A percentile compares a stretch with the other conserved stretches of the same genome.
Evolutionary conservation across 2,329 filamentous ascomycete genomes (phyloP).

Genomic region (Talaromyces verruculosus): DNA sequence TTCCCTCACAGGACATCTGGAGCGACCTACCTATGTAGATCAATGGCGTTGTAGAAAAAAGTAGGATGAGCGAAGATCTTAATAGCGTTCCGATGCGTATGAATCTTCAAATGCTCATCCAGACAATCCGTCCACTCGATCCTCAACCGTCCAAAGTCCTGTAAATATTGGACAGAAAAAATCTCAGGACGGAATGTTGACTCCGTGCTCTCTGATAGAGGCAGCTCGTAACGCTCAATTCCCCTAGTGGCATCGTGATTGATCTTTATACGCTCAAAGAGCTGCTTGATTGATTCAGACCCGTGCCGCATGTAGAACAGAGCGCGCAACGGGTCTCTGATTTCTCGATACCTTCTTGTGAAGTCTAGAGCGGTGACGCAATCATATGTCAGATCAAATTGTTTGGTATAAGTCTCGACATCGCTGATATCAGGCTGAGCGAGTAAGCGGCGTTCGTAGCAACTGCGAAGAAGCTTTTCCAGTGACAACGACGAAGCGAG

Average conservation of each 20-base stretch:
- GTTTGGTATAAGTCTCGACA: background rate
- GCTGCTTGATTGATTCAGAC: background rate
- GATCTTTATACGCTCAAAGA: conserved; percentile 6
- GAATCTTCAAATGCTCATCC: conserved; percentile 18
- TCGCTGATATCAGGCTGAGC: background rate
- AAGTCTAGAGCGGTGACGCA: conserved; percentile 15
- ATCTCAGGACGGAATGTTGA: conserved; percentile 14
- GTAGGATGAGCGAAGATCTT: conserved; percentile 15
- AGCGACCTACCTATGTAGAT: background rate
- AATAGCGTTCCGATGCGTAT: conserved; percentile 15
- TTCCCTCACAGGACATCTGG: no score
- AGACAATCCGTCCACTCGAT: conserved; percentile 19
- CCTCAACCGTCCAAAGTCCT: conserved; percentile 1
- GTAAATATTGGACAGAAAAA: background rate
- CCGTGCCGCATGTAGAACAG: conserved; percentile 10
- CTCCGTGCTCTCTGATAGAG: background rate
- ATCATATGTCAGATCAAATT: conserved; percentile 13
- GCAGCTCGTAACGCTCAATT: background rate
- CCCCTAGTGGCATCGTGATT: background rate
- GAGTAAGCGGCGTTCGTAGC: conserved; percentile 14
- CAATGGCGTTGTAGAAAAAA: conserved; percentile 10
- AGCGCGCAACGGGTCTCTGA: background rate
- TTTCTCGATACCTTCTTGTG: conserved; percentile 4
- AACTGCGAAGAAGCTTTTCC: conserved; percentile 16
- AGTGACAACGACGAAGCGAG: background rate